Percentiles rank a stretch among this genome's conserved stretches.
Evolutionary conservation across 139 green algal genomes (phyloP).

Genomic region (Astrephomene gubernaculifera): DNA sequence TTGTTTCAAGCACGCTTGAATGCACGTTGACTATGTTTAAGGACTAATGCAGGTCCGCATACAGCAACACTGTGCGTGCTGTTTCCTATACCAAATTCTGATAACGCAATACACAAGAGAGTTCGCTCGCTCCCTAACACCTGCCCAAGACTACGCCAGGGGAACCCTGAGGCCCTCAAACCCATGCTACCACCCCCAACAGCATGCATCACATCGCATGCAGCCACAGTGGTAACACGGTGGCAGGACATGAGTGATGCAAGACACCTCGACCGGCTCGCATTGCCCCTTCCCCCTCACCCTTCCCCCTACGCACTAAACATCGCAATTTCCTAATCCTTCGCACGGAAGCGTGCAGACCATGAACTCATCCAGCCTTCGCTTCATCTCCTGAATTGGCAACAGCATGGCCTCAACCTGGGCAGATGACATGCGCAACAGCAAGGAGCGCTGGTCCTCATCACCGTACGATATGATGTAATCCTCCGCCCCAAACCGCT

Average conservation of each 20-base stretch:
- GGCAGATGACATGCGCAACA: background rate
- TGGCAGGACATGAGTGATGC: background rate
- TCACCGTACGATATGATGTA: constrained; percentile 26
- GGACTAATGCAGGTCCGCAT: too few relatives aligned
- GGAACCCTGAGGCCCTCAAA: too few relatives aligned
- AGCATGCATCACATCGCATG: background rate
- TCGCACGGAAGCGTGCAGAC: constrained; percentile 21
- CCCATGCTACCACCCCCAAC: too few relatives aligned
- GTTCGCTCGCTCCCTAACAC: too few relatives aligned
- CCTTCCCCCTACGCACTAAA: background rate
- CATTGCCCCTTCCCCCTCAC: background rate
- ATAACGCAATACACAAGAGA: too few relatives aligned
- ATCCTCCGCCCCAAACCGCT: background rate
- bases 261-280: background rate
- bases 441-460: background rate
- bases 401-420: constrained; percentile 15
- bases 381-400: background rate
- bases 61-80: too few relatives aligned
- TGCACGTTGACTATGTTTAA: too few relatives aligned
- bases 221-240: background rate
- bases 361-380: background rate
- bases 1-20: too few relatives aligned
- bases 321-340: background rate
- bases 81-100: too few relatives aligned
- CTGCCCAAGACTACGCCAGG: too few relatives aligned